Evolutionary conservation across 106 monocot species (phyloP).

Genomic region (Dendrobium chrysotoxum): DNA sequence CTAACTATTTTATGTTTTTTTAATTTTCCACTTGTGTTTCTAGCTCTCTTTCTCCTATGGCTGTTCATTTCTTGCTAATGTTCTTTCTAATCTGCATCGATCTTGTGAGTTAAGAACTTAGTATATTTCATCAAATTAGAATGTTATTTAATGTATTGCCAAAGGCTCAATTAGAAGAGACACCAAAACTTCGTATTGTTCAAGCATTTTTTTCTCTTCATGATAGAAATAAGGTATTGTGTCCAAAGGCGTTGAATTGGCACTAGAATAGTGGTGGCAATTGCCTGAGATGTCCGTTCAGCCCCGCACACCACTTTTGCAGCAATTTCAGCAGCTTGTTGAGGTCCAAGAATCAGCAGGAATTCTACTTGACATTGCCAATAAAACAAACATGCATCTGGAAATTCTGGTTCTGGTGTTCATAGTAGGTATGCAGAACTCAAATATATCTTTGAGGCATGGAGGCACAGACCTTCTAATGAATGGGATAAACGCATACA

Average conservation of each 20-base stretch:
- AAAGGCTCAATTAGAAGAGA: slow-evolving; percentile 93
- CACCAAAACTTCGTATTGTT: slow-evolving; percentile 70
- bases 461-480: slow-evolving; percentile 94
- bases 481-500: slow-evolving; percentile 93
- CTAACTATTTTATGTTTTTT: no score
- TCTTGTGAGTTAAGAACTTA: no score
- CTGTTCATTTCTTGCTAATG: no score
- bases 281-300: slow-evolving; percentile 89
- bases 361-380: slow-evolving; percentile 79
- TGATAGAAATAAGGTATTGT: slow-evolving; percentile 73
- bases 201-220: slow-evolving; percentile 79
- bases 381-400: slow-evolving; percentile 81
- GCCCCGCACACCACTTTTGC: slow-evolving; percentile 71
- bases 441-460: slow-evolving; percentile 98
- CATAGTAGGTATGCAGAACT: slow-evolving; percentile 76
- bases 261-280: slow-evolving; percentile 98
- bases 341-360: slow-evolving; percentile 89
- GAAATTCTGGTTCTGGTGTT: slow-evolving; percentile 53
- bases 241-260: slow-evolving; percentile 86
- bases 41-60: no score
- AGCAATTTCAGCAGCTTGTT: slow-evolving; percentile 96
- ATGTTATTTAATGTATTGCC: slow-evolving; percentile 39
- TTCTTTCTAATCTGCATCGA: no score
- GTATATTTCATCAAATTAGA: no score
- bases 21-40: no score